Evolutionary conservation across 768 basidiomycete species (phyloP), one percentile per base, ranked within the genome.

Genomic region (Tephrocybe sp.): DNA sequence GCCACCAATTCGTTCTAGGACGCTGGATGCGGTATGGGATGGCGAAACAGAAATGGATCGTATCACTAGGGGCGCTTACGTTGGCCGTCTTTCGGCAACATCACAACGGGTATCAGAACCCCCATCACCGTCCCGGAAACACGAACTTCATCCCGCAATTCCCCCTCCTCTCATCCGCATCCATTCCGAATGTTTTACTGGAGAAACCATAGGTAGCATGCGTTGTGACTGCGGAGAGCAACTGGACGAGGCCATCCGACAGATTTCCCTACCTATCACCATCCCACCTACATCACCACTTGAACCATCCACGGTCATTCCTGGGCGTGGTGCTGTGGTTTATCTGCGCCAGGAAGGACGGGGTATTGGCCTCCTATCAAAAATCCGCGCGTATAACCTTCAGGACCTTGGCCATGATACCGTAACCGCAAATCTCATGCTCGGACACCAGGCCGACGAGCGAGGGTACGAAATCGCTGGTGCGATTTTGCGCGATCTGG

Each of bases 161-260:
- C 88, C 88, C 1, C 70, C 86, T 0, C 93, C 97, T 0, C 81
- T 98, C 45, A 85, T 99, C 38, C 86, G 97, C 33, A 93, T 99
- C 45, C 97, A 99, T 69, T 97, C 93, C 24, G 97, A 99, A 68
- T 99, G 97, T 68, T 98, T 93, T 72, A 99, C 97, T 0, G 97
- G 97, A 24, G 97, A 98, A 69, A 98, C 95, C 7, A 83, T 98
- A 52, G 97, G 97, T 23, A 86, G 93, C 76, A 94, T 97, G 90
- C 88, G 97, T 26, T 99, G 97, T 65, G 97, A 99, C 68, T 99
- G 97, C 64, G 97, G 97, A 12, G 95, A 98, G 69, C 97, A 99
- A 68, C 79, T 99, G 3, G 95, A 98, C 70, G 96, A 98, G 66
- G 93, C 97, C n/a, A 85, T 98, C 55, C 82, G 92, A 10, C 85